Percentiles rank a stretch among this genome's conserved stretches.
These are phyloP conservation scores for Nemania sp. DNA, from an alignment of 2,329 filamentous ascomycete species.

Conservation along the genomic window DNA sequence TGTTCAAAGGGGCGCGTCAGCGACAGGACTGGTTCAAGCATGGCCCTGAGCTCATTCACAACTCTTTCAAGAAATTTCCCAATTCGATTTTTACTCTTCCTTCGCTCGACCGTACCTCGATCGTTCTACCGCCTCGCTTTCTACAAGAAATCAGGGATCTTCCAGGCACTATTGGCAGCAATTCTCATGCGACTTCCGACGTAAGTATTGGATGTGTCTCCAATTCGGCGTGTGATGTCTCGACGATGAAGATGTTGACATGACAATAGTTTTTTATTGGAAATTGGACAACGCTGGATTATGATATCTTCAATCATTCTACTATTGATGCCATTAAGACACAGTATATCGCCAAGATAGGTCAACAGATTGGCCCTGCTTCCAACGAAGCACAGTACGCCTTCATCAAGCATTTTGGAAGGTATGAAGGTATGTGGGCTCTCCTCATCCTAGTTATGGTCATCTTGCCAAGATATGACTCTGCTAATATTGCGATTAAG, in stretches of 20 bases:
- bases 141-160: slow-evolving; percentile 15
- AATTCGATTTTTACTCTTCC: slow-evolving; percentile 14
- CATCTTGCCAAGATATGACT: not conserved
- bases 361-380: slow-evolving; percentile 17
- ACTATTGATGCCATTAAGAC: slow-evolving; percentile 16
- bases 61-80: slow-evolving; percentile 10
- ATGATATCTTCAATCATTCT: slow-evolving; percentile 16
- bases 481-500: not conserved
- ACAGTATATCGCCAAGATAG: slow-evolving; percentile 21
- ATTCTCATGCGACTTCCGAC: slow-evolving; percentile 17
- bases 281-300: slow-evolving; percentile 20
- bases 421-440: slow-evolving; percentile 13
- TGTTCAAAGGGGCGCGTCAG: not conserved
- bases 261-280: slow-evolving; percentile 18
- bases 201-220: not conserved
- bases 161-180: slow-evolving; percentile 9
- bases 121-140: slow-evolving; percentile 15
- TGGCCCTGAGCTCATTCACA: slow-evolving; percentile 6
- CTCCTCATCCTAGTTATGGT: too few species aligned
- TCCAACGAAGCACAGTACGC: slow-evolving; percentile 9
- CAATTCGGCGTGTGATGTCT: too few species aligned
- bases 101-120: slow-evolving; percentile 12
- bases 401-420: slow-evolving; percentile 11
- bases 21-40: slow-evolving; percentile 9
- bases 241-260: too few species aligned